These are phyloP conservation scores for Vitis rupestris DNA, from an alignment of 164 flowering plant genomes.

Conservation along the genomic window DNA sequence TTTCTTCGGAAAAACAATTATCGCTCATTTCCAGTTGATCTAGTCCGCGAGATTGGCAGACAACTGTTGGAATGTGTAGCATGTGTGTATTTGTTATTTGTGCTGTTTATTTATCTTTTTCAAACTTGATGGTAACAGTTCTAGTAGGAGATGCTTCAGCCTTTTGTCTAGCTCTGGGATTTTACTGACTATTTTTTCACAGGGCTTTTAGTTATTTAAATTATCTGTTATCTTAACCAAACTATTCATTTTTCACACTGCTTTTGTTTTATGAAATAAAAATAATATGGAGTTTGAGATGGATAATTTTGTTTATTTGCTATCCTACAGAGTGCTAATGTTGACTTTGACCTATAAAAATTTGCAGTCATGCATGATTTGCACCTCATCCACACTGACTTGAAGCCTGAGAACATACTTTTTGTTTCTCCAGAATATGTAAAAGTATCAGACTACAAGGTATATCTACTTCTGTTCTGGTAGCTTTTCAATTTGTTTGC, in stretches of 20 bases:
- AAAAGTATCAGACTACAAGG: slow-evolving; percentile 43
- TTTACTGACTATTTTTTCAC: background rate
- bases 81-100: slow-evolving; percentile 39
- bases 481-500: background rate
- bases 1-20: slow-evolving; percentile 59
- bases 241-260: background rate
- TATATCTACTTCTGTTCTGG: background rate
- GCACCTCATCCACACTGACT: slow-evolving; percentile 45
- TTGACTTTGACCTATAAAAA: slow-evolving; percentile 1
- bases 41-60: slow-evolving; percentile 59
- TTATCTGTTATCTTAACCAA: no score
- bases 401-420: slow-evolving; percentile 48
- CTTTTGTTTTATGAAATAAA: background rate
- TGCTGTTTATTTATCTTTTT: slow-evolving; percentile 8
- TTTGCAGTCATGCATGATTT: slow-evolving; percentile 51
- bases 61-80: slow-evolving; percentile 61
- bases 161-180: background rate
- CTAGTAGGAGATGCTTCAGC: background rate
- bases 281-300: background rate
- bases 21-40: slow-evolving; percentile 57
- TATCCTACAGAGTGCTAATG: background rate
- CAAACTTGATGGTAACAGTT: background rate
- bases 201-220: background rate
- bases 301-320: background rate
- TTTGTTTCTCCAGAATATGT: slow-evolving; percentile 43